Percentiles rank a stretch among this genome's conserved stretches.
Evolutionary conservation across 345 rosid genomes (phyloP).

Genomic region (Rhizophora apiculata): DNA sequence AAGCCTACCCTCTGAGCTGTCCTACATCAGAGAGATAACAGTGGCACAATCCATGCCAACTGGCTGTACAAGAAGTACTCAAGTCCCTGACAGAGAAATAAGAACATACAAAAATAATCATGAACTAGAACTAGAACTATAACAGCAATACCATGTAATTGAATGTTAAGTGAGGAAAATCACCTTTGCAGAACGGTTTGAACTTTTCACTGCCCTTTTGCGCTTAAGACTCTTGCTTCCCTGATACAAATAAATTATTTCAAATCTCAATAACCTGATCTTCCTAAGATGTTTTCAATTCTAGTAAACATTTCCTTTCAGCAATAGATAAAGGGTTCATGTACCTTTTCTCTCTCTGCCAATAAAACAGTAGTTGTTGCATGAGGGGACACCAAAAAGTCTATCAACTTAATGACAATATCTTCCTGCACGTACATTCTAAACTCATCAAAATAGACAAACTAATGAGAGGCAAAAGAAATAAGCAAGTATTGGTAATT

Average conservation of each 20-base stretch:
- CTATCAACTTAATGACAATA: conserved; percentile 56
- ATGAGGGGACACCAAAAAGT: conserved; percentile 79
- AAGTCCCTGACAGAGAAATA: too few species aligned
- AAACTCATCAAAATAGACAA: not conserved
- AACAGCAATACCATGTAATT: not conserved
- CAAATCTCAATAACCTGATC: not conserved
- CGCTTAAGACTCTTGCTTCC: conserved; percentile 65
- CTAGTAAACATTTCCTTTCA: not conserved
- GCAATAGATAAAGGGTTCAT: not conserved
- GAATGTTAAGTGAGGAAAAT: not conserved
- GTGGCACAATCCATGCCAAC: too few species aligned
- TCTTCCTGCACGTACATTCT: conserved; percentile 64
- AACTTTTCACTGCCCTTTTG: conserved; percentile 52
- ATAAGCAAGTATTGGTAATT: too few species aligned
- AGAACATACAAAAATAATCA: too few species aligned
- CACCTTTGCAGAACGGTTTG: conserved; percentile 65
- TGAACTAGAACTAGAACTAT: too few species aligned
- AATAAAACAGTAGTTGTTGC: conserved; percentile 57
- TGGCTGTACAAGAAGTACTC: too few species aligned
- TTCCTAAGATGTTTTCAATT: not conserved
- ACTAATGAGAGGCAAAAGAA: not conserved
- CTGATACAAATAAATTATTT: conserved; percentile 33
- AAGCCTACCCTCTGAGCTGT: too few species aligned
- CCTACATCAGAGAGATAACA: too few species aligned
- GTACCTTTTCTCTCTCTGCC: conserved; percentile 70